Base-by-base conservation (phyloP, 2,329 filamentous ascomycete species). In the Botrytis deweyae region DNA sequence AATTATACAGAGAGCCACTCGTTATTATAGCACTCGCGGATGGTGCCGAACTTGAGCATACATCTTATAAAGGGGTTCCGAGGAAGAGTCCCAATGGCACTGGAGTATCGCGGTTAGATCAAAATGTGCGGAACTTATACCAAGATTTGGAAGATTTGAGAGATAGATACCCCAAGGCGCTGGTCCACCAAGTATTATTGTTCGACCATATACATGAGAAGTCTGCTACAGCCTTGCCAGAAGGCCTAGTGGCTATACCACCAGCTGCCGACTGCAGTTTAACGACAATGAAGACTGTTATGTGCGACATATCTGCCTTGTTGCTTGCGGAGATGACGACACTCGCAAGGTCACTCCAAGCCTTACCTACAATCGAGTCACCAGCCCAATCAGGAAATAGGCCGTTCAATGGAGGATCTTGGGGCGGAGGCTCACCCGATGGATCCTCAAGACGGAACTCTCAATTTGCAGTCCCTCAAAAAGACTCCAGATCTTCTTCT, bases 1-100 rank as follows among this genome's bases (percentile, higher is more conserved):
- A 99, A 82, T 86, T 95, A 62, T 97, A 93, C 82, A 89, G 95
- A 78, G 93, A 97, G 81, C 92, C 94, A 14, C 86, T 98, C 72
- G 89, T 92, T 70, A 87, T 98, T 40, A 88, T 99, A 76, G 95
- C 93, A 4, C 86, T 98, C 74, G 93, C 93, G 25, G 95, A 98
- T 83, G 94, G 93, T 66, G 83, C 85, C 59, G 93, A 97, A 82
- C 86, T 93, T 40, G 83, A 86, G 74, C 86, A 86, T 75, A 81
- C 84, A 7, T 82, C 84, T 62, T 88, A 89, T 76, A 87, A 84
- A 82, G 89, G 87, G 80, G 87, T 84, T 82, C 88, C 87, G 78
- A 84, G 88, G 61, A 84, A 86, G 70, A 90, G 88, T 20, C 81
- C 84, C 16, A 87, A 86, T 70, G 87, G 86, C 62, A 82, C 83